These are phyloP conservation scores for Wickerhamiella lipophila DNA, from an alignment of 805 yeast genomes.

Conservation along the genomic window DNA sequence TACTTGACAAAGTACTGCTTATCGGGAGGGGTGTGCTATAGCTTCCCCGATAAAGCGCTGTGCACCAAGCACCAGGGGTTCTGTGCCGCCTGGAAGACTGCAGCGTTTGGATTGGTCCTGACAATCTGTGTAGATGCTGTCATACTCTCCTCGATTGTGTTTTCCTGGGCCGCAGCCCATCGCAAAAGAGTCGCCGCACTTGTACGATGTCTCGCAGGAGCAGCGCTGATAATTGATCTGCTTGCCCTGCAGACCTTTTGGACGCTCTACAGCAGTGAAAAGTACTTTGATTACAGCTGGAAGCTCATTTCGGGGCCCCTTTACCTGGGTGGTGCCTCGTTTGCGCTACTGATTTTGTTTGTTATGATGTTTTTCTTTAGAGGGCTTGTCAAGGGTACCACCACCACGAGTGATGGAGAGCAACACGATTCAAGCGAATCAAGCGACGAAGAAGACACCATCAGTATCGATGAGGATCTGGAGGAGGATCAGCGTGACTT, in stretches of 20 bases:
- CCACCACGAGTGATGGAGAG: slow-evolving; percentile 14
- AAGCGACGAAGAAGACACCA: slow-evolving; percentile 16
- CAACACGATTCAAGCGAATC: slow-evolving; percentile 17
- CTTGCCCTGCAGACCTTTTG: slow-evolving; percentile 13
- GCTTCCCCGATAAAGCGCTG: slow-evolving; percentile 21
- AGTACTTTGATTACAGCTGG: slow-evolving; percentile 20
- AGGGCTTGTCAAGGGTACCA: slow-evolving; percentile 18
- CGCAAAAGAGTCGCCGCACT: slow-evolving; percentile 19
- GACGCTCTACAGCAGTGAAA: slow-evolving; percentile 14
- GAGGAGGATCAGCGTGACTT: slow-evolving; percentile 21
- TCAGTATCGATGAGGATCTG: slow-evolving; percentile 20
- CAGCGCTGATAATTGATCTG: slow-evolving; percentile 13
- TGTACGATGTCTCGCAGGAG: slow-evolving; percentile 9
- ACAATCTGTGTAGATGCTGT: slow-evolving; percentile 20
- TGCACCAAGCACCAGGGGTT: slow-evolving; percentile 17
- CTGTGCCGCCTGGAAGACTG: slow-evolving; percentile 25
- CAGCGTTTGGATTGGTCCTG: slow-evolving; percentile 22
- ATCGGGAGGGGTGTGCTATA: slow-evolving; percentile 6
- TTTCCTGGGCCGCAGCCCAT: slow-evolving; percentile 18
- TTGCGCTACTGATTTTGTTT: slow-evolving; percentile 15
- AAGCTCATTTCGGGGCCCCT: slow-evolving; percentile 12
- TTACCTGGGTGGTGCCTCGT: slow-evolving; percentile 12
- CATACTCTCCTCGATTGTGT: slow-evolving; percentile 15
- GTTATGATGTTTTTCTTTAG: slow-evolving; percentile 21
- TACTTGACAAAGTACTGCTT: slow-evolving; percentile 15